Conservation (phyloP, 108 stramenopile genomes). For the Cyclostephanos tholiformis region DNA sequence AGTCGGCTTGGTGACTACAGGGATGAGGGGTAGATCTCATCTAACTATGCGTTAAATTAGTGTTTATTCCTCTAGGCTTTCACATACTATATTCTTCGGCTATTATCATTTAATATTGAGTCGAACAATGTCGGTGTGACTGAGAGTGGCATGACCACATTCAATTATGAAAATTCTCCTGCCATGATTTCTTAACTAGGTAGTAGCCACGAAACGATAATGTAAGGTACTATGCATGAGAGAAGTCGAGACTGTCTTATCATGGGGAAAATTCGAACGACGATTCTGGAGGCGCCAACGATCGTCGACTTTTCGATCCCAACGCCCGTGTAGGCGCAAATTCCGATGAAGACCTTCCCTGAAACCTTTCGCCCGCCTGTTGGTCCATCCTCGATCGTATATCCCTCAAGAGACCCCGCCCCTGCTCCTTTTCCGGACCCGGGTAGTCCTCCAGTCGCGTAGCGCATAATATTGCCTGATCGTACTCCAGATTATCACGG, state of each 20-base stretch:
- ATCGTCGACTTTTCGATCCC: constrained; percentile 25
- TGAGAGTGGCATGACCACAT: constrained; percentile 9
- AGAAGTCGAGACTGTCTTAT: background rate
- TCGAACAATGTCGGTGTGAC: constrained; percentile 1
- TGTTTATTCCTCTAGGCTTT: too few relatives aligned
- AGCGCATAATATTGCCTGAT: constrained; percentile 79
- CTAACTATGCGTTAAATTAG: too few relatives aligned
- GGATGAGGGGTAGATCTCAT: constrained; percentile 17
- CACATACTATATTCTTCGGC: too few relatives aligned
- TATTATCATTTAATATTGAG: background rate
- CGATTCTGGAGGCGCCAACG: constrained; percentile 33
- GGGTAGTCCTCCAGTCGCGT: constrained; percentile 89
- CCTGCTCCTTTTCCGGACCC: constrained; percentile 94
- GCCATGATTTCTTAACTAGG: background rate
- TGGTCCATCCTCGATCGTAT: constrained; percentile 74
- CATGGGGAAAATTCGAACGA: constrained; percentile 57
- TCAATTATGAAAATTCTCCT: constrained; percentile 5
- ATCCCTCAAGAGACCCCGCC: constrained; percentile 89
- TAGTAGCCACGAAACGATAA: background rate
- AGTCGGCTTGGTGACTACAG: constrained; percentile 28
- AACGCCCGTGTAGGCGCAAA: constrained; percentile 23
- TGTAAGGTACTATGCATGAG: too few relatives aligned
- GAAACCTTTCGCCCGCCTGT: constrained; percentile 36
- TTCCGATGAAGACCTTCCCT: constrained; percentile 45
- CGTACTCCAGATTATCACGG: constrained; percentile 75